Evolutionary conservation across 768 basidiomycete species (phyloP).

Genomic region (Suillus clintonianus): DNA sequence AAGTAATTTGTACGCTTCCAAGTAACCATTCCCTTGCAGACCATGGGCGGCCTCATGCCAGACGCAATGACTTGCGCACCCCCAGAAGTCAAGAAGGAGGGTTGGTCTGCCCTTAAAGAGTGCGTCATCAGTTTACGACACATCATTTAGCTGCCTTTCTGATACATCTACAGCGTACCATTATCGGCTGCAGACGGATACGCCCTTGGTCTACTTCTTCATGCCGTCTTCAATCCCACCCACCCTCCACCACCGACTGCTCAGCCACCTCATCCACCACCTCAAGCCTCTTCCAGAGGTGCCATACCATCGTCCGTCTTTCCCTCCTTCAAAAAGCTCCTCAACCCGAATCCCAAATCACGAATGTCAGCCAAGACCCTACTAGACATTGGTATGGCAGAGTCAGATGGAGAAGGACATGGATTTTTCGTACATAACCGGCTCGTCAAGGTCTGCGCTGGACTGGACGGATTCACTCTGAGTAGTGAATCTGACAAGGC

Average conservation of each 20-base stretch:
- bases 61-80: conserved; percentile 62
- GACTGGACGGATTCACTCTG: conserved; percentile 84
- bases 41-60: conserved; percentile 63
- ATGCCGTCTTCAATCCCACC: conserved; percentile 84
- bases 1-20: not conserved
- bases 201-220: conserved; percentile 82
- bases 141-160: not conserved
- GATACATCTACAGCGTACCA: conserved; percentile 36
- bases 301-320: conserved; percentile 76
- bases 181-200: conserved; percentile 82
- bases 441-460: conserved; percentile 81
- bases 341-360: conserved; percentile 85
- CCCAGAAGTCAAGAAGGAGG: conserved; percentile 87
- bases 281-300: conserved; percentile 74
- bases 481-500: conserved; percentile 80
- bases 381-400: conserved; percentile 77
- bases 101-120: conserved; percentile 86
- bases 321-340: conserved; percentile 79
- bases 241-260: conserved; percentile 69
- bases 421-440: conserved; percentile 87
- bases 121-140: conserved; percentile 34
- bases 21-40: conserved; percentile 44
- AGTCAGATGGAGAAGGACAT: conserved; percentile 51
- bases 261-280: conserved; percentile 76
- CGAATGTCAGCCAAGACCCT: conserved; percentile 78